These are phyloP conservation scores for Ambrosiella cleistominuta DNA, from an alignment of 2,329 filamentous ascomycete genomes.

Conservation along the genomic window DNA sequence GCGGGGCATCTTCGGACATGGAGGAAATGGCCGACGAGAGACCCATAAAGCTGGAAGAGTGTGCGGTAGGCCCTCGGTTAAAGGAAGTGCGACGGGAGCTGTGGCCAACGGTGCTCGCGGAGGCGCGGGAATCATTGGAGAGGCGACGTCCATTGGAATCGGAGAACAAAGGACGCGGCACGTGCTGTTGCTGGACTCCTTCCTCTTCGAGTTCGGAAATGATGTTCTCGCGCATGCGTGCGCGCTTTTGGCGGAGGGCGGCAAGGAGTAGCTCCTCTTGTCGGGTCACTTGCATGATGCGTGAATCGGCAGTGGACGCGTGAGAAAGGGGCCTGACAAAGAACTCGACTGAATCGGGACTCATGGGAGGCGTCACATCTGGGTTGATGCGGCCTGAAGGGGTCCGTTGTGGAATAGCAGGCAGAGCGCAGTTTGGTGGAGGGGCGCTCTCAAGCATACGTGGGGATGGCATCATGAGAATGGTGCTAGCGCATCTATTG, in stretches of 20 bases:
- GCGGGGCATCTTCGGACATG: background rate
- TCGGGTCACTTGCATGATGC: constrained; percentile 39
- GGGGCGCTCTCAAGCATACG: constrained; percentile 2
- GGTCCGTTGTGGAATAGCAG: constrained; percentile 7
- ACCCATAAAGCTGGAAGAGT: background rate
- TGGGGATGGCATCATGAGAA: constrained; percentile 2
- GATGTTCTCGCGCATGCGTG: constrained; percentile 33
- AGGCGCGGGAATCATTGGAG: constrained; percentile 4
- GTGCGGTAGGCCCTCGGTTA: background rate
- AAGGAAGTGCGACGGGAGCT: constrained; percentile 9
- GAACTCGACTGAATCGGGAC: constrained; percentile 34
- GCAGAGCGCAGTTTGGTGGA: constrained; percentile 11
- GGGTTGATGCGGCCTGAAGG: constrained; percentile 15
- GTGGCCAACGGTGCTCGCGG: constrained; percentile 8
- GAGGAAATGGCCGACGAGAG: constrained; percentile 6
- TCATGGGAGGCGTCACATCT: constrained; percentile 32
- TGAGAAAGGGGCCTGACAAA: constrained; percentile 25
- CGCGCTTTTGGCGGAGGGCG: constrained; percentile 38
- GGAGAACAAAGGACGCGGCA: background rate
- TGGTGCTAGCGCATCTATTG: constrained; percentile 2
- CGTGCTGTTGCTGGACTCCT: constrained; percentile 1
- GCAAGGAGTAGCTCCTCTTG: constrained; percentile 42
- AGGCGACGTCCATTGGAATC: constrained; percentile 1
- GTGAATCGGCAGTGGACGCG: constrained; percentile 22
- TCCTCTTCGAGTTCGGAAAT: constrained; percentile 25